phyloP scores from a whole-genome alignment of 352 stramenopile species.

The Elongisporangium prolatum region DNA sequence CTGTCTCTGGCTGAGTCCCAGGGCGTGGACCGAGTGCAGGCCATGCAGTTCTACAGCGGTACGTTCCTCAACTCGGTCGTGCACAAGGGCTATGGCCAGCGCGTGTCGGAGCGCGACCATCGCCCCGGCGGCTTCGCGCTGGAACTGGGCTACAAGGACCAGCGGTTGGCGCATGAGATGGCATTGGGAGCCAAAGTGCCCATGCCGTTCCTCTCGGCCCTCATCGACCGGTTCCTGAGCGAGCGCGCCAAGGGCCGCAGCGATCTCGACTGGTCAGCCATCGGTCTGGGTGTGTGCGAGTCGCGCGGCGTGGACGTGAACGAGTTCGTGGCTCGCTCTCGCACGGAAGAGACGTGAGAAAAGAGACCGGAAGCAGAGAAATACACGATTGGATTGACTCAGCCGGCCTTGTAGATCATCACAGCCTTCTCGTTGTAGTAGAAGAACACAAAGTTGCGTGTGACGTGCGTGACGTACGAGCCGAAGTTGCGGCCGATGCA shows the following conservation, averaged over 20 bases:
- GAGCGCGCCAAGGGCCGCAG: slow-evolving; percentile 50
- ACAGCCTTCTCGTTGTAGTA: slow-evolving; percentile 86
- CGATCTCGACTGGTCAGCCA: slow-evolving; percentile 74
- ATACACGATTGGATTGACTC: not conserved
- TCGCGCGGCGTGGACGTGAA: slow-evolving; percentile 57
- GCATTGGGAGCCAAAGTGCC: slow-evolving; percentile 44
- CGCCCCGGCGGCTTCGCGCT: slow-evolving; percentile 65
- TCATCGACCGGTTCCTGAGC: slow-evolving; percentile 66
- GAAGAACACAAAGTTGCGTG: slow-evolving; percentile 91
- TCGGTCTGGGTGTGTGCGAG: slow-evolving; percentile 54
- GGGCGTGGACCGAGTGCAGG: slow-evolving; percentile 63
- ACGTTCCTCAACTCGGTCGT: slow-evolving; percentile 82
- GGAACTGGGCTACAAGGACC: slow-evolving; percentile 72
- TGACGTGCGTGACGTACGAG: slow-evolving; percentile 92
- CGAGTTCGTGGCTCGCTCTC: slow-evolving; percentile 24
- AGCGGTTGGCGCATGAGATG: slow-evolving; percentile 52
- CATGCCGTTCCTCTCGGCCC: slow-evolving; percentile 75
- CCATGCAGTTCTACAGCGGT: slow-evolving; percentile 72
- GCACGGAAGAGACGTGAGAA: slow-evolving; percentile 5
- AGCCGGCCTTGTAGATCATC: slow-evolving; percentile 87
- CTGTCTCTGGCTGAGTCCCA: slow-evolving; percentile 63
- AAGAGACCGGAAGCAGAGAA: not conserved
- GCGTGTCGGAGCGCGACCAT: slow-evolving; percentile 73
- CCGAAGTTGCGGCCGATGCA: slow-evolving; percentile 91
- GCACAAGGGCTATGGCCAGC: slow-evolving; percentile 77